These are phyloP conservation scores for Clohesyomyces aquaticus DNA, from an alignment of 495 filamentous ascomycete species.

Conservation along the genomic window DNA sequence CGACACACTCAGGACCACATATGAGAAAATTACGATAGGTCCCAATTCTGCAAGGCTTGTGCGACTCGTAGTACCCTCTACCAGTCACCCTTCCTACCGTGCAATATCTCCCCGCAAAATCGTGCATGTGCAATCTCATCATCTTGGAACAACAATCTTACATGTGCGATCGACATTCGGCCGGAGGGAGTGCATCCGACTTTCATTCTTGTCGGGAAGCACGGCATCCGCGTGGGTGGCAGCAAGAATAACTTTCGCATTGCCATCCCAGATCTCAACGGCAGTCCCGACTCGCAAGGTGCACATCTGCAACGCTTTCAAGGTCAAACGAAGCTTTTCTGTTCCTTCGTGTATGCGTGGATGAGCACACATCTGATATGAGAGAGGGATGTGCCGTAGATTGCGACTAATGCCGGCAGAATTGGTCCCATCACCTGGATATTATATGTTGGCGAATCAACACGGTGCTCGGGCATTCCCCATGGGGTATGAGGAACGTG, in stretches of 20 bases:
- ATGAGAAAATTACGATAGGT: slow-evolving; percentile 3
- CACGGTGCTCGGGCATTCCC: not conserved
- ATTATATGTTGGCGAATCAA: slow-evolving; percentile 22
- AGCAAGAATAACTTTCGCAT: no score
- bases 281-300: not conserved
- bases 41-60: not conserved
- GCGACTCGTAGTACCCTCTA: slow-evolving; percentile 9
- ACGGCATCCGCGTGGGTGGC: no score
- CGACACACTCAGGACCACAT: not conserved
- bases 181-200: not conserved
- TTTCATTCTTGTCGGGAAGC: not conserved
- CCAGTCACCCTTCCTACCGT: slow-evolving; percentile 15
- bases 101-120: slow-evolving; percentile 33
- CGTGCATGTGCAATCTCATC: slow-evolving; percentile 26
- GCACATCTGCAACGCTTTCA: slow-evolving; percentile 8
- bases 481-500: slow-evolving; percentile 10
- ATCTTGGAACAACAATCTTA: not conserved
- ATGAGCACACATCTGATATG: not conserved
- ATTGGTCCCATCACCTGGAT: slow-evolving; percentile 22
- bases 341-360: not conserved
- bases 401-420: slow-evolving; percentile 31
- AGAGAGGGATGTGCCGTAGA: slow-evolving; percentile 12
- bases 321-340: slow-evolving; percentile 22
- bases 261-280: not conserved
- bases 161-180: not conserved